Evolutionary conservation across 345 rosid species (phyloP).

Genomic region (Rubroshorea leprosula): DNA sequence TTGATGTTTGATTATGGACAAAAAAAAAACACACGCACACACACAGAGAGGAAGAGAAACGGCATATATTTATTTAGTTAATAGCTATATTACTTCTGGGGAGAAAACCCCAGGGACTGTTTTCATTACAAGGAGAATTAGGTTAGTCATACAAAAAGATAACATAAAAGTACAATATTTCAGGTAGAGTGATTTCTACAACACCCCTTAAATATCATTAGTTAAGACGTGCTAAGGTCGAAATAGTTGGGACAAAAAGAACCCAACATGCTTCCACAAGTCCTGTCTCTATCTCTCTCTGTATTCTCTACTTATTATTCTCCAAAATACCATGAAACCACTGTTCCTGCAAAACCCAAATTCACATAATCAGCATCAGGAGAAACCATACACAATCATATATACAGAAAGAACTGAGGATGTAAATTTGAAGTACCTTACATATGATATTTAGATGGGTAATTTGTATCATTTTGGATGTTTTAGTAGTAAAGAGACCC

Average conservation of each 20-base stretch:
- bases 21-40: too few species aligned
- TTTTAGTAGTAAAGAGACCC: constrained; percentile 55
- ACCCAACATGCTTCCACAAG: constrained; percentile 15
- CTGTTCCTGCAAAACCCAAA: constrained; percentile 19
- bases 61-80: too few species aligned
- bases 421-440: background rate
- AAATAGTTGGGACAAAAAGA: constrained; percentile 24
- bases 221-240: constrained; percentile 7
- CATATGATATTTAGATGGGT: constrained; percentile 10
- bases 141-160: too few species aligned
- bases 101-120: too few species aligned
- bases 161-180: background rate
- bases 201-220: too few species aligned
- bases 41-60: too few species aligned
- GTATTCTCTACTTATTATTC: constrained; percentile 6
- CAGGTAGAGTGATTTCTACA: too few species aligned
- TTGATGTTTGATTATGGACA: too few species aligned
- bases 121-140: too few species aligned
- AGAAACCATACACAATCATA: too few species aligned
- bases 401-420: background rate
- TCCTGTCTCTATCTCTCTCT: constrained; percentile 2
- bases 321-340: constrained; percentile 21
- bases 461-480: background rate
- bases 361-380: too few species aligned
- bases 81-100: too few species aligned